These are phyloP conservation scores for Mycena vulgaris DNA, from an alignment of 768 basidiomycete genomes.

Conservation along the genomic window DNA sequence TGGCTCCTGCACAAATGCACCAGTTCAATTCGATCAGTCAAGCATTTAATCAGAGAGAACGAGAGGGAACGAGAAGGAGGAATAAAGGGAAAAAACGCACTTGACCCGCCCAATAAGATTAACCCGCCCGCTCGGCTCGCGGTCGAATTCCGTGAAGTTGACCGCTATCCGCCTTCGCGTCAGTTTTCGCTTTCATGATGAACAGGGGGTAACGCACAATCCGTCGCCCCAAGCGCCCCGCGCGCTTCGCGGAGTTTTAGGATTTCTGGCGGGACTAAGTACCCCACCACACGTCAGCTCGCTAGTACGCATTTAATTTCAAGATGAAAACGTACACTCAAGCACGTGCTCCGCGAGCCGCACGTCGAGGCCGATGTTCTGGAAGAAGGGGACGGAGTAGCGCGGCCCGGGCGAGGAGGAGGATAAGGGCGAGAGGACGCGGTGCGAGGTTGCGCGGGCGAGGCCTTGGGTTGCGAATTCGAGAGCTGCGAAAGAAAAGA, in stretches of 20 bases:
- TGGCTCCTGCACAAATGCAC: conserved; percentile 85
- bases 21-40: too few species aligned
- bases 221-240: conserved; percentile 68
- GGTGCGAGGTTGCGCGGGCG: conserved; percentile 86
- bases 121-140: conserved; percentile 78
- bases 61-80: background rate
- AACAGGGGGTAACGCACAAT: conserved; percentile 64
- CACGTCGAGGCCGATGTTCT: conserved; percentile 77
- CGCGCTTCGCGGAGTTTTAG: conserved; percentile 71
- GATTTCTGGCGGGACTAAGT: conserved; percentile 81
- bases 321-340: conserved; percentile 56
- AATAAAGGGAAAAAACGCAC: conserved; percentile 62
- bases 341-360: conserved; percentile 64
- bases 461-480: conserved; percentile 85
- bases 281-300: too few species aligned
- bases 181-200: background rate
- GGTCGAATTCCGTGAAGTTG: conserved; percentile 83
- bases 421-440: conserved; percentile 80
- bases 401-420: conserved; percentile 74
- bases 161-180: conserved; percentile 65
- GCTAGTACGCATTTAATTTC: too few species aligned
- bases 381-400: conserved; percentile 91
- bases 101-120: conserved; percentile 85
- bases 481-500: conserved; percentile 63
- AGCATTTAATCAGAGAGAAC: background rate